Base-by-base conservation (phyloP, 169 alveolate genomes). In the Babesia gibsoni region DNA sequence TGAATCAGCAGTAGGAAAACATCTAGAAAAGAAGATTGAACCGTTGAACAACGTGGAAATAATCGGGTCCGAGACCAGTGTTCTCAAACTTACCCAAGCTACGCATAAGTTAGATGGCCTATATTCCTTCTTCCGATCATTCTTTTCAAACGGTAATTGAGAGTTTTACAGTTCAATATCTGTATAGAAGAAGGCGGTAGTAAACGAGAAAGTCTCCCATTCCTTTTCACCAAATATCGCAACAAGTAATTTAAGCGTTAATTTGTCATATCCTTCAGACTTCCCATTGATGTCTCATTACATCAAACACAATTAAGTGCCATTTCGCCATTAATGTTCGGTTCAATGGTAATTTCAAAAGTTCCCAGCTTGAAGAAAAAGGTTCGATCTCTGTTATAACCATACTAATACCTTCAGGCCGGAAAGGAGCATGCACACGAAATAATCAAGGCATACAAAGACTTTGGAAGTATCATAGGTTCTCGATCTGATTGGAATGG, bases 401-500 rank as follows among this genome's bases (percentile, higher is more conserved):
- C 20, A 0, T 1, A 12, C 32, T 7, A 23, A 14, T 27, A 0
- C 12, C 1, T 23, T 46, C 50, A 69, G 59, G 30, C 32, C 22
- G 37, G 22, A 16, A 59, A 27, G 25, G 35, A 41, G 8, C 25
- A 25, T 7, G 35, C 12, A 20, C 52, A 56, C 35, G 67, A 46
- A 33, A 39, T 35, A n/a, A 67, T 77, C 18, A 65, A 56, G 25
- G 27, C 3, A n/a, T 79, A 63, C 54, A 58, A 59, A 9, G 45
- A n/a, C 18, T 69, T 79, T 33, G 88, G 88, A 30, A 66, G 69
- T 30, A 56, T 79, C 0, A 53, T 79, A 4, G 49, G 69, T 0
- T 79, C 88, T 2, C 39, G 80, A 65, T 79, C 84, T 3, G 88
- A 79, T 27, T 79, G 82, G 83, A 69, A 61, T 23, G 83, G 83